phyloP scores from a whole-genome alignment of 352 stramenopile species.

The Phytopythium litorale region DNA sequence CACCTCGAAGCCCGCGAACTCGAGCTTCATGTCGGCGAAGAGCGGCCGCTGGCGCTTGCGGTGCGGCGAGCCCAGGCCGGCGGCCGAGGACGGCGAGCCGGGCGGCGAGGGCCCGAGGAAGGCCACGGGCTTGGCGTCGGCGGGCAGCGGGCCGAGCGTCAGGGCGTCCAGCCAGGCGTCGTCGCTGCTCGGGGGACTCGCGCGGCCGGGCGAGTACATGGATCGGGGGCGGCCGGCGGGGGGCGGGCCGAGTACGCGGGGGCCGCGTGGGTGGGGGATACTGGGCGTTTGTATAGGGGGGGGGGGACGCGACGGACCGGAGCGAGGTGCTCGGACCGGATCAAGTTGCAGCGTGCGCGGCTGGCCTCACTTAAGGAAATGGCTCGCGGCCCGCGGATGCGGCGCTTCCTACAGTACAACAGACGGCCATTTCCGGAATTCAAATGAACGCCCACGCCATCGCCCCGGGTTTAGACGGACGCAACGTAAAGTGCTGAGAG shows the following conservation, averaged over 20 bases:
- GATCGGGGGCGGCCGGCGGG: background rate
- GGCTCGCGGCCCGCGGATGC: background rate
- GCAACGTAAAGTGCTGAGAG: background rate
- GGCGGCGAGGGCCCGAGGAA: constrained; percentile 7
- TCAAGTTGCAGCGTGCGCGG: background rate
- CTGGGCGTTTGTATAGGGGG: background rate
- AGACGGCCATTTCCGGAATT: background rate
- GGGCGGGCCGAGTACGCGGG: background rate
- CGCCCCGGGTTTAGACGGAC: background rate
- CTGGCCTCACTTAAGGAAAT: background rate
- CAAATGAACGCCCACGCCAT: too few relatives aligned
- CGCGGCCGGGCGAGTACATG: background rate
- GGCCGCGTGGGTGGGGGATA: background rate
- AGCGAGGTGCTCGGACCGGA: background rate
- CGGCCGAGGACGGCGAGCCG: constrained; percentile 10
- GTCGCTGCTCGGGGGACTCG: background rate
- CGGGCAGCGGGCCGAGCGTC: background rate
- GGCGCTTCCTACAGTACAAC: background rate
- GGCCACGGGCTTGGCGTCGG: background rate
- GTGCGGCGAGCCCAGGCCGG: background rate
- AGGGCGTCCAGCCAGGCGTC: constrained; percentile 7
- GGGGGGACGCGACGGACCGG: too few relatives aligned
- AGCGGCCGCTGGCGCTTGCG: constrained; percentile 20
- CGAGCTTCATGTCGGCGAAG: constrained; percentile 58
- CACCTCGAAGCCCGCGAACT: constrained; percentile 42